phyloP scores from a whole-genome alignment of 2,329 filamentous ascomycete species.

The Xylaria sp. region DNA sequence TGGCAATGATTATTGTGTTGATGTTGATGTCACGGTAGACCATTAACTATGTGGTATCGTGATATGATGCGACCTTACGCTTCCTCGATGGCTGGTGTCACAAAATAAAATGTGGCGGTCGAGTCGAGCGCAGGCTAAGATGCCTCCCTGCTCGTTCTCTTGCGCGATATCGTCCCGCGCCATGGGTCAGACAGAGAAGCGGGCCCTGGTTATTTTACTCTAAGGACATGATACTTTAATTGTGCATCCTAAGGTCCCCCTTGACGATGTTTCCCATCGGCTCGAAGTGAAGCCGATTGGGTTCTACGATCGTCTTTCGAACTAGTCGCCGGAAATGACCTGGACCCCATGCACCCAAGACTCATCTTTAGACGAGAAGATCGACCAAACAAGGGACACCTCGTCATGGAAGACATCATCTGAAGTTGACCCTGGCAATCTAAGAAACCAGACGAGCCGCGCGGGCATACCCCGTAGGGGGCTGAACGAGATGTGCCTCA shows the following conservation, averaged over 20 bases:
- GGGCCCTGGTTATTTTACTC: constrained; percentile 18
- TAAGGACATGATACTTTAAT: constrained; percentile 19
- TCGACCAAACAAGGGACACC: constrained; percentile 42
- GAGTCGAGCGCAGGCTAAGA: neutral
- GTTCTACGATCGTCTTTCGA: constrained; percentile 11
- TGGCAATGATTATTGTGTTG: too few species aligned
- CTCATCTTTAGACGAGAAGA: constrained; percentile 44
- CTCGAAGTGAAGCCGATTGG: constrained; percentile 31
- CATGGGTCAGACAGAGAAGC: constrained; percentile 14
- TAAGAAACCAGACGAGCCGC: constrained; percentile 33
- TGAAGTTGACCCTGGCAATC: constrained; percentile 39
- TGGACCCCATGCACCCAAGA: constrained; percentile 26
- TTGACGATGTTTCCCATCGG: constrained; percentile 22
- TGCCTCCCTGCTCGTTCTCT: constrained; percentile 2
- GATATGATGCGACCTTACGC: neutral
- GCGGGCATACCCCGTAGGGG: constrained; percentile 26
- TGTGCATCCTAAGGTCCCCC: constrained; percentile 14
- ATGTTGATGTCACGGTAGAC: neutral
- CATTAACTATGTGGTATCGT: neutral
- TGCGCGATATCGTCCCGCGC: neutral
- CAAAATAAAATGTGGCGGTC: neutral
- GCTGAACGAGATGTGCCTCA: constrained; percentile 34
- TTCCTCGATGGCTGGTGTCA: neutral
- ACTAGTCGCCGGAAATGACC: constrained; percentile 22
- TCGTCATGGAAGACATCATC: constrained; percentile 41